These are phyloP conservation scores for Danielozyma ontarioensis DNA, from an alignment of 805 yeast species.

Conservation along the genomic window DNA sequence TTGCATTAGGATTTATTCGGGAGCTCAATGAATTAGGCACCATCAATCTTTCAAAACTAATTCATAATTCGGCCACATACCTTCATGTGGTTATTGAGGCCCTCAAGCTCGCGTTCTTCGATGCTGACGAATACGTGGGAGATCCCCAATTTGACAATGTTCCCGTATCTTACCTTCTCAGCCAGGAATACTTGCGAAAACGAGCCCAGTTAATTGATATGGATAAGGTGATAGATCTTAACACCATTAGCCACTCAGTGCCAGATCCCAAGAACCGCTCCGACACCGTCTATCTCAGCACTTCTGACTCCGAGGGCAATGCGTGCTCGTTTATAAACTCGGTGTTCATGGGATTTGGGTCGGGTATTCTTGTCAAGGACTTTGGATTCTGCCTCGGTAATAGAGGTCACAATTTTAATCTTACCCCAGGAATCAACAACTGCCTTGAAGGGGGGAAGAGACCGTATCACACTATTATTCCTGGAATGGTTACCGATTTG, in stretches of 20 bases:
- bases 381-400: conserved; percentile 70
- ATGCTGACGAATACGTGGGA: conserved; percentile 67
- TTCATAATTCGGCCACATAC: conserved; percentile 69
- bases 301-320: conserved; percentile 62
- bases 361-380: conserved; percentile 60
- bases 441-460: conserved; percentile 64
- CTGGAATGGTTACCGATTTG: conserved; percentile 64
- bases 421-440: conserved; percentile 53
- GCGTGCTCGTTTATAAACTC: conserved; percentile 81
- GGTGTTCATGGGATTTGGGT: conserved; percentile 63
- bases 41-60: conserved; percentile 35
- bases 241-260: conserved; percentile 43
- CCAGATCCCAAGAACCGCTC: conserved; percentile 56
- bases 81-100: conserved; percentile 65
- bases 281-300: conserved; percentile 69
- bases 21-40: conserved; percentile 43
- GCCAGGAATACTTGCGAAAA: conserved; percentile 43
- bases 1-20: conserved; percentile 62
- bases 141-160: conserved; percentile 47
- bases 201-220: conserved; percentile 45
- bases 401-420: conserved; percentile 71
- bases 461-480: conserved; percentile 80
- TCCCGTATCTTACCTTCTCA: conserved; percentile 40
- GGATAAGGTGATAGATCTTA: conserved; percentile 36
- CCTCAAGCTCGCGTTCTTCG: conserved; percentile 68